phyloP scores from a whole-genome alignment of 176 grass and related monocot species.

The Aegilops bicornis region DNA sequence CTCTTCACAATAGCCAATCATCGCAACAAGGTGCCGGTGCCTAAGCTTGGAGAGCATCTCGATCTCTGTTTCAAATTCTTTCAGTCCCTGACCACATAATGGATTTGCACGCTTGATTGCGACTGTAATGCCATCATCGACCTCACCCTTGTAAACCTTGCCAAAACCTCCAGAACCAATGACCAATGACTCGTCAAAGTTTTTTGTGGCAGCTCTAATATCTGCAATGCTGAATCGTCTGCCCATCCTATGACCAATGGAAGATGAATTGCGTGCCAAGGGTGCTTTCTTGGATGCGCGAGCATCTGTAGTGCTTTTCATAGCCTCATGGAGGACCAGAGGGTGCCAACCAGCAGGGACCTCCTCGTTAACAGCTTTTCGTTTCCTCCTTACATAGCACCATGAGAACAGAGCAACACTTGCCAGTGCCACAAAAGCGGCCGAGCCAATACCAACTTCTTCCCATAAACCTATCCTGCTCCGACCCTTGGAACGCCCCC shows the following conservation, averaged over 20 bases:
- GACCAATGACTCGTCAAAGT: conserved; percentile 80
- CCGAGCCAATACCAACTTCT: conserved; percentile 49
- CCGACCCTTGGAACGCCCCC: conserved; percentile 25
- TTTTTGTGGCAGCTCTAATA: conserved; percentile 75
- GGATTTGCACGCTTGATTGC: conserved; percentile 84
- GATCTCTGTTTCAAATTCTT: conserved; percentile 96
- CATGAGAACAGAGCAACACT: conserved; percentile 48
- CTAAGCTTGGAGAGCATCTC: conserved; percentile 96
- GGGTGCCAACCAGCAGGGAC: conserved; percentile 82
- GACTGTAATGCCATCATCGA: conserved; percentile 60
- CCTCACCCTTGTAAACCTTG: conserved; percentile 86
- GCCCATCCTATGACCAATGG: conserved; percentile 59
- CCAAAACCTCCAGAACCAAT: conserved; percentile 92
- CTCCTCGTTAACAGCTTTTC: conserved; percentile 51
- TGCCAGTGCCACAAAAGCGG: conserved; percentile 43
- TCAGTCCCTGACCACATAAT: conserved; percentile 75
- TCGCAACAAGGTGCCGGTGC: conserved; percentile 90
- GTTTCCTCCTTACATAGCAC: conserved; percentile 66
- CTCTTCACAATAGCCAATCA: conserved; percentile 98
- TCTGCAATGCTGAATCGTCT: conserved; percentile 74
- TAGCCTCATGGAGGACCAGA: conserved; percentile 77
- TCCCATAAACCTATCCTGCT: conserved; percentile 52
- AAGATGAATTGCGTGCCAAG: conserved; percentile 39
- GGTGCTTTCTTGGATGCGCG: conserved; percentile 43
- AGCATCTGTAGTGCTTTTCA: conserved; percentile 88